Evolutionary conservation across 805 yeast species (phyloP).

Genomic region (Yamadazyma kitorensis): DNA sequence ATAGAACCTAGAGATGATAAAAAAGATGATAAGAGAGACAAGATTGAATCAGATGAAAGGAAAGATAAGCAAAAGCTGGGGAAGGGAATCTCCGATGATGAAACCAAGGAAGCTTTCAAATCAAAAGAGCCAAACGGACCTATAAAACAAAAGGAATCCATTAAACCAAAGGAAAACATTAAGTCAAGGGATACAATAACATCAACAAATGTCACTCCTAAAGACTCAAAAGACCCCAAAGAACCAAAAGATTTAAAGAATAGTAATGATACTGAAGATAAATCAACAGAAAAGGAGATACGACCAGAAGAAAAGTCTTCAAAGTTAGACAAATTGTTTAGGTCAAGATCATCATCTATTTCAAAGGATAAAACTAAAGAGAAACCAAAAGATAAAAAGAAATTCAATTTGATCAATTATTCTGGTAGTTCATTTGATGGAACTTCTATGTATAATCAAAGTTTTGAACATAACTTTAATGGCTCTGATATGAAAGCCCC

Average conservation of each 20-base stretch:
- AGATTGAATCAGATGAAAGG: slow-evolving; percentile 8
- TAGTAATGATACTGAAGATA: not conserved
- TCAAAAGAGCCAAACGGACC: not conserved
- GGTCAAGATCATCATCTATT: slow-evolving; percentile 11
- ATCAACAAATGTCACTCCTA: too few relatives aligned
- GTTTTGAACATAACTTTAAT: slow-evolving; percentile 9
- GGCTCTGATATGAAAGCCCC: not conserved
- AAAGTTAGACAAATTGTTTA: slow-evolving; percentile 12
- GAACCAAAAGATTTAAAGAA: not conserved
- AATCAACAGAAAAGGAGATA: slow-evolving; percentile 2
- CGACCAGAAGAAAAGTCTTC: slow-evolving; percentile 4
- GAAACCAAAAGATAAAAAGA: slow-evolving; percentile 6
- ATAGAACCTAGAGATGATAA: slow-evolving; percentile 9
- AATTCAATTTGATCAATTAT: slow-evolving; percentile 12
- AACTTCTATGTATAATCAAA: slow-evolving; percentile 7
- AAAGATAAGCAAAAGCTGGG: not conserved
- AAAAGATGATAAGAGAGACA: slow-evolving; percentile 15
- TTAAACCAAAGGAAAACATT: too few relatives aligned
- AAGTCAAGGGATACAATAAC: too few relatives aligned
- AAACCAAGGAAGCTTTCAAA: not conserved
- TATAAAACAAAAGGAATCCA: not conserved
- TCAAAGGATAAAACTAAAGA: slow-evolving; percentile 3
- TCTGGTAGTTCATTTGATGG: slow-evolving; percentile 14
- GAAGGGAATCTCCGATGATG: not conserved
- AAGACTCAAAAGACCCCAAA: not conserved